These are phyloP conservation scores for Hyaloperonospora arabidopsidis DNA, from an alignment of 352 stramenopile genomes.

Conservation along the genomic window DNA sequence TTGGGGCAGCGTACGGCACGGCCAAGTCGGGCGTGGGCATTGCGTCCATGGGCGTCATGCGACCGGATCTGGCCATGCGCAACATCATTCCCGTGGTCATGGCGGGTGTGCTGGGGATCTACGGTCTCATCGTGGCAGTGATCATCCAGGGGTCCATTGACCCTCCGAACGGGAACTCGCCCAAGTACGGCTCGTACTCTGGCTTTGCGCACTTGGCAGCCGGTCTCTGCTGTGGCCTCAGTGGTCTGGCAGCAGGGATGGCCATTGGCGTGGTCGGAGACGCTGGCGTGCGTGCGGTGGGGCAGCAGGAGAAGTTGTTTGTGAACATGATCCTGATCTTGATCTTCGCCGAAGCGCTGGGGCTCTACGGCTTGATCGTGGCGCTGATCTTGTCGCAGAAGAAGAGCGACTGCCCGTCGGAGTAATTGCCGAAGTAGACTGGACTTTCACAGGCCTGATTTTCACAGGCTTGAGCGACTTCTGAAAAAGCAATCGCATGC, in stretches of 20 bases:
- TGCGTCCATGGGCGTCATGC: slow-evolving; percentile 92
- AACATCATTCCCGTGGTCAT: slow-evolving; percentile 99
- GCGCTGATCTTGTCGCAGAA: slow-evolving; percentile 88
- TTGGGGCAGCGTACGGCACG: slow-evolving; percentile 95
- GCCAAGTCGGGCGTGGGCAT: slow-evolving; percentile 97
- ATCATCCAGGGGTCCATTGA: slow-evolving; percentile 91
- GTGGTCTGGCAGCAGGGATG: slow-evolving; percentile 89
- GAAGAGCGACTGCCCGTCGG: slow-evolving; percentile 46
- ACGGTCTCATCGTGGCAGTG: slow-evolving; percentile 92
- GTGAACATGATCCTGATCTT: slow-evolving; percentile 98
- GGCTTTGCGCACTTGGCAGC: slow-evolving; percentile 92
- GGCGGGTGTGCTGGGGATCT: slow-evolving; percentile 96
- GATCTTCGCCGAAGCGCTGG: slow-evolving; percentile 98
- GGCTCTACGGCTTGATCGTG: slow-evolving; percentile 95
- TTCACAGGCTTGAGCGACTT: no score
- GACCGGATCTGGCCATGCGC: slow-evolving; percentile 94
- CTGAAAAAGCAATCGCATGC: no score
- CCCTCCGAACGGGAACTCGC: slow-evolving; percentile 48
- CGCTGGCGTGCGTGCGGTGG: slow-evolving; percentile 93
- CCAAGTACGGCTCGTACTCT: slow-evolving; percentile 90
- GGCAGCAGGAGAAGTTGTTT: slow-evolving; percentile 97
- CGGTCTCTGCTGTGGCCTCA: slow-evolving; percentile 91
- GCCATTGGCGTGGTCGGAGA: slow-evolving; percentile 95
- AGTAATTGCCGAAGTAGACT: slow-evolving; percentile 14
- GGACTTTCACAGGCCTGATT: no score